Conservation (phyloP, 2,329 filamentous ascomycete species). For the Talaromyces sp. region DNA sequence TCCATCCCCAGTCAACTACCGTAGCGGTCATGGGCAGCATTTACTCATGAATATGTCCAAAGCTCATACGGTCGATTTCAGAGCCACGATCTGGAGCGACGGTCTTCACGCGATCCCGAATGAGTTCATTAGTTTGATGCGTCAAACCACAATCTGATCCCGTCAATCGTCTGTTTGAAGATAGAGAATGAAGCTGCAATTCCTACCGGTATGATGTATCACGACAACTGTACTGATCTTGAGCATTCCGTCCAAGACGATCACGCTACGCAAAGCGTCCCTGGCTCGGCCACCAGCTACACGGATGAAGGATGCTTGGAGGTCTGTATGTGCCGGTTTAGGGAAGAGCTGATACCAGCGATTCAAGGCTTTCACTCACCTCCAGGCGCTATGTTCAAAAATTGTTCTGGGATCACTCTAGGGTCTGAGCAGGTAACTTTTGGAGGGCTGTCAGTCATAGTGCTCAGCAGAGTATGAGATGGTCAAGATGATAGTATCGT, state of each 20-base stretch:
- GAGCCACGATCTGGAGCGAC: background rate
- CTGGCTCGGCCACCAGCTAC: background rate
- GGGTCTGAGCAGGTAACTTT: background rate
- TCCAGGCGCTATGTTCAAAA: background rate
- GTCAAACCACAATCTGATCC: background rate
- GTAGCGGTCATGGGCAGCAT: background rate
- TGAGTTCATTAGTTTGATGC: background rate
- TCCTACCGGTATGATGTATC: background rate
- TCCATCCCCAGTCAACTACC: background rate
- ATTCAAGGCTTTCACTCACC: background rate
- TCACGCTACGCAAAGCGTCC: background rate
- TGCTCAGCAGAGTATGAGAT: too few relatives aligned
- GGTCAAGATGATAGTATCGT: too few relatives aligned
- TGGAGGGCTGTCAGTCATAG: too few relatives aligned
- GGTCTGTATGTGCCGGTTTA: background rate
- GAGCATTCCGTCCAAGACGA: background rate
- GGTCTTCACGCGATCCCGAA: background rate
- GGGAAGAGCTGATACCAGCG: background rate
- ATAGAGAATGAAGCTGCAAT: background rate
- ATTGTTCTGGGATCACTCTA: background rate
- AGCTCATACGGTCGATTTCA: background rate
- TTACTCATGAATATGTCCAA: background rate
- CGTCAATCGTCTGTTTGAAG: background rate
- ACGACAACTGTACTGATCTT: background rate
- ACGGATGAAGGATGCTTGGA: background rate